Conservation (phyloP, 2,329 filamentous ascomycete genomes). For the Tolypocladium ophioglossoides region DNA sequence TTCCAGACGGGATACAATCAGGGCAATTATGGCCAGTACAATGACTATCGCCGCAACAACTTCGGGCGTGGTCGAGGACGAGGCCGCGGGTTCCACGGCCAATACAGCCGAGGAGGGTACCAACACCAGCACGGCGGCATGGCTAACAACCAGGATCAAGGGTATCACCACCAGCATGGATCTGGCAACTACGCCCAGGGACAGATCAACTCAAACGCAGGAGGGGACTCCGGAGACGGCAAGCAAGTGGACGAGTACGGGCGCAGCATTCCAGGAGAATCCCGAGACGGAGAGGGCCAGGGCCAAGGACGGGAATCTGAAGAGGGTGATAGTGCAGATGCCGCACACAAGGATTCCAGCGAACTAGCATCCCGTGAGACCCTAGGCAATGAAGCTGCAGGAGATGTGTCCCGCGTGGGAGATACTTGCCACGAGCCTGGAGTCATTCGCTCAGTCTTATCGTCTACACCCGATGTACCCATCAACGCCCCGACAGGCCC, state of each 20-base stretch:
- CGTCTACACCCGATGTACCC: conserved; percentile 31
- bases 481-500: conserved; percentile 81
- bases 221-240: conserved; percentile 15
- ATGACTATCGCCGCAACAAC: conserved; percentile 64
- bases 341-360: conserved; percentile 10
- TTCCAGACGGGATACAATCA: conserved; percentile 70
- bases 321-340: conserved; percentile 6
- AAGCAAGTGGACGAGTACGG: conserved; percentile 28
- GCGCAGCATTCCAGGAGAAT: conserved; percentile 17
- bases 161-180: conserved; percentile 18
- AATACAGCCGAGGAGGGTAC: conserved; percentile 45
- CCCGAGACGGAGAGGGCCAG: conserved; percentile 6
- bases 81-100: conserved; percentile 50
- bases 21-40: conserved; percentile 77
- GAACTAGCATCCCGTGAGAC: conserved; percentile 17
- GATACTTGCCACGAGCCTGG: conserved; percentile 10
- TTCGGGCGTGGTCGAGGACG: conserved; percentile 57
- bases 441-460: conserved; percentile 19
- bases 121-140: conserved; percentile 27
- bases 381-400: conserved; percentile 16
- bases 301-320: conserved; percentile 3
- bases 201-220: conserved; percentile 10
- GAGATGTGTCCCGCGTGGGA: conserved; percentile 6
- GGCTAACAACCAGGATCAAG: conserved; percentile 24
- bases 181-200: conserved; percentile 7